Evolutionary conservation across 441 rosid species (phyloP).

Genomic region (Dalechampia spathulata): DNA sequence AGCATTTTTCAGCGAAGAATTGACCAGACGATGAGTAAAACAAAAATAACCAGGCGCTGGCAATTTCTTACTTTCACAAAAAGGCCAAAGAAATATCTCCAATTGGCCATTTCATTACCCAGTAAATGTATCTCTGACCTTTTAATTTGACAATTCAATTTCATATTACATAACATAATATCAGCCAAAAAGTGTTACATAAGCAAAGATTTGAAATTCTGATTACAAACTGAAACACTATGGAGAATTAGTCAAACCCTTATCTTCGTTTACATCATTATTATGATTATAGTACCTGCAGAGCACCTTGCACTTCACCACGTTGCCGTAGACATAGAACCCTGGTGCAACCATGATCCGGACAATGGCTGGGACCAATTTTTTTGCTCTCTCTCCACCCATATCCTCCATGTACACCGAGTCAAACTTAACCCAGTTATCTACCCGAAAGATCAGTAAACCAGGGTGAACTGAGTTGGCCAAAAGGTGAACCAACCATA

Average conservation of each 20-base stretch:
- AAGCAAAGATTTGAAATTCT: background rate
- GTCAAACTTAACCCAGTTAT: conserved; percentile 52
- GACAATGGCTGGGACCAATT: conserved; percentile 45
- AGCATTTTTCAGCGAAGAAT: background rate
- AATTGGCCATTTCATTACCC: too few relatives aligned
- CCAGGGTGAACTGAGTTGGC: conserved; percentile 87
- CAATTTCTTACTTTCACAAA: conserved; percentile 33
- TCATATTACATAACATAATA: too few relatives aligned
- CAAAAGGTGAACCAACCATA: conserved; percentile 82
- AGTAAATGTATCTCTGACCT: too few relatives aligned
- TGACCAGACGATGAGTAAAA: conserved; percentile 17
- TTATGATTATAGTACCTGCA: conserved; percentile 45
- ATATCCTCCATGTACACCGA: conserved; percentile 83
- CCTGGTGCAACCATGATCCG: conserved; percentile 93
- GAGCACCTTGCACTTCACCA: conserved; percentile 82
- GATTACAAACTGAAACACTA: conserved; percentile 10
- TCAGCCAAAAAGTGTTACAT: conserved; percentile 7
- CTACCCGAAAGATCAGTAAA: conserved; percentile 65
- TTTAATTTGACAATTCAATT: background rate
- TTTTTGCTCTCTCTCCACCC: conserved; percentile 58
- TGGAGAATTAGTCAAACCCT: conserved; percentile 30
- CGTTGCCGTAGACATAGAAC: conserved; percentile 74
- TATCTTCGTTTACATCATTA: background rate
- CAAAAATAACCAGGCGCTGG: conserved; percentile 24
- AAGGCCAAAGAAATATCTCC: too few relatives aligned